These are phyloP conservation scores for Dissophora ornata DNA, from an alignment of 192 early-diverging fungal genomes.

Conservation along the genomic window DNA sequence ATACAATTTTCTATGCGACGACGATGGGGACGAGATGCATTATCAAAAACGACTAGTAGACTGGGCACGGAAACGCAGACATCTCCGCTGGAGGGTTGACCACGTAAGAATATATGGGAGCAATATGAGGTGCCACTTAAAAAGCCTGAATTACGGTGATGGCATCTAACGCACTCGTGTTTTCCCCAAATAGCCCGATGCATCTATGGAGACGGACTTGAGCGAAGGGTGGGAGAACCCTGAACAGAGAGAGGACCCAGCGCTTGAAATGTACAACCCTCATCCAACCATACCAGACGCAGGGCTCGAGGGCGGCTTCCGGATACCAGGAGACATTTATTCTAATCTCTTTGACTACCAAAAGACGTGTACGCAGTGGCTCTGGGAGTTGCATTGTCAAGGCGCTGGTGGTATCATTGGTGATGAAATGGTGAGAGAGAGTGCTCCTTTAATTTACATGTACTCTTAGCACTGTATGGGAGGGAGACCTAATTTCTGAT, in stretches of 20 bases:
- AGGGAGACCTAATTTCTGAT: conserved; percentile 5
- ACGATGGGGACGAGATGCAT: conserved; percentile 56
- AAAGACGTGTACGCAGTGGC: conserved; percentile 85
- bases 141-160: too few species aligned
- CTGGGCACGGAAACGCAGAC: conserved; percentile 65
- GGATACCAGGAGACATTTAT: conserved; percentile 87
- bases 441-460: too few species aligned
- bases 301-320: conserved; percentile 60
- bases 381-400: conserved; percentile 89
- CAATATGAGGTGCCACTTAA: not conserved
- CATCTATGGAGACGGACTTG: conserved; percentile 33
- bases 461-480: too few species aligned
- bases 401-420: conserved; percentile 92
- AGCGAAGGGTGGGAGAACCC: conserved; percentile 35
- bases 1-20: conserved; percentile 44
- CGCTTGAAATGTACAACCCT: conserved; percentile 62
- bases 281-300: conserved; percentile 64
- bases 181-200: conserved; percentile 24
- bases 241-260: conserved; percentile 50
- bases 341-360: conserved; percentile 90
- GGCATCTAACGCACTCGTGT: not conserved
- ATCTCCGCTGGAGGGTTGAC: conserved; percentile 43
- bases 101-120: conserved; percentile 8
- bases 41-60: conserved; percentile 64
- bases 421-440: conserved; percentile 93